Evolutionary conservation across 164 flowering plant species (phyloP).

Genomic region (Cinnamomum micranthum): DNA sequence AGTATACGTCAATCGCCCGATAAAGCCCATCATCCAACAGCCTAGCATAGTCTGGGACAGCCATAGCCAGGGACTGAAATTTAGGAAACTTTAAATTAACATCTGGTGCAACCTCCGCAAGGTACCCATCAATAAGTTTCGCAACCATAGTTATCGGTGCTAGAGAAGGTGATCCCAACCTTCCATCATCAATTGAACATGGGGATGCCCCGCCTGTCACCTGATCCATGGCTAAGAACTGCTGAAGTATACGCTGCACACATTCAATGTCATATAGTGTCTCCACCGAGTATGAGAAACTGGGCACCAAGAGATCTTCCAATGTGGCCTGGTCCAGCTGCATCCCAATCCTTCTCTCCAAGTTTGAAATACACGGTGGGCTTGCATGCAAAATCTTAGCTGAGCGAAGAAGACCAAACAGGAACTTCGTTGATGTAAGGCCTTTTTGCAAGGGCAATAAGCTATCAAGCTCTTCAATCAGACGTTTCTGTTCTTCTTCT

Average conservation of each 20-base stretch:
- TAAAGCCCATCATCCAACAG: constrained; percentile 92
- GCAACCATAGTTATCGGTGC: constrained; percentile 86
- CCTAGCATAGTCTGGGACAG: constrained; percentile 86
- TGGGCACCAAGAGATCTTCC: constrained; percentile 89
- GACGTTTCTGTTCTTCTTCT: constrained; percentile 70
- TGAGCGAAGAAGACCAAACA: constrained; percentile 72
- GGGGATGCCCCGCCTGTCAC: constrained; percentile 71
- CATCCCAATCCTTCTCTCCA: constrained; percentile 79
- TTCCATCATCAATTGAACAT: constrained; percentile 58
- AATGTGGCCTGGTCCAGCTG: constrained; percentile 82
- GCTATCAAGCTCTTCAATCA: constrained; percentile 67
- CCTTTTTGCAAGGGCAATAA: constrained; percentile 72
- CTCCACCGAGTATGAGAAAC: constrained; percentile 69
- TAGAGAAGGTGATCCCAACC: constrained; percentile 68
- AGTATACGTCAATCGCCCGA: constrained; percentile 89
- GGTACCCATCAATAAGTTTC: constrained; percentile 84
- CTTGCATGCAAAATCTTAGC: constrained; percentile 68
- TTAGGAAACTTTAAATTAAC: constrained; percentile 76
- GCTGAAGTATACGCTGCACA: constrained; percentile 72
- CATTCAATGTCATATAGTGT: constrained; percentile 90
- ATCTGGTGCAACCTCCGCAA: constrained; percentile 95
- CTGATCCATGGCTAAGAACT: constrained; percentile 71
- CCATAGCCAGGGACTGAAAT: constrained; percentile 74
- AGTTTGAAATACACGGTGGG: constrained; percentile 60
- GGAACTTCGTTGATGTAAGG: constrained; percentile 54